Percentiles rank a stretch among this genome's conserved stretches.
phyloP scores from a whole-genome alignment of 192 early-diverging fungal species.

The Coemansia sp. region DNA sequence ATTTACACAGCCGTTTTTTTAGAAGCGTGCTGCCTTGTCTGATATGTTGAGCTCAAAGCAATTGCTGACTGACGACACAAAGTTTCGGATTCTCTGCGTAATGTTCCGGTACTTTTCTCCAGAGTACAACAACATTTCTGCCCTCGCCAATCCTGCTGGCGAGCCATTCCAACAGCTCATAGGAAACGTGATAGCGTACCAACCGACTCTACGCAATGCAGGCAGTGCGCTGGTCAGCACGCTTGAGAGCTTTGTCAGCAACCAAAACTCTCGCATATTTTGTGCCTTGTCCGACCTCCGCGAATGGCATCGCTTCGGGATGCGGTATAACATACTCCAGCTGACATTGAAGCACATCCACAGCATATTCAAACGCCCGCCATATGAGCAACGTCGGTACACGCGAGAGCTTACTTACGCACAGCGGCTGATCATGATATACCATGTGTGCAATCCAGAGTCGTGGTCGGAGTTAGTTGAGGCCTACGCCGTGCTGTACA shows the following conservation, averaged over 20 bases:
- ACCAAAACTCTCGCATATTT: constrained; percentile 46
- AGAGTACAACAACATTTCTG: constrained; percentile 25
- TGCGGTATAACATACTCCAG: constrained; percentile 19
- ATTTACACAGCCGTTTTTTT: not conserved
- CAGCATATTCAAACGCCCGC: constrained; percentile 44
- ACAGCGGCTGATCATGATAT: constrained; percentile 33
- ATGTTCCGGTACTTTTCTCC: constrained; percentile 38
- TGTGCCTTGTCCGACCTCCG: constrained; percentile 26
- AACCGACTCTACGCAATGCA: constrained; percentile 14
- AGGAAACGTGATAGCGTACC: constrained; percentile 8
- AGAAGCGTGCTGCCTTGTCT: not conserved
- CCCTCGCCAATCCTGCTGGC: constrained; percentile 20
- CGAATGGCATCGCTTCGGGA: constrained; percentile 22
- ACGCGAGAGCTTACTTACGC: constrained; percentile 39
- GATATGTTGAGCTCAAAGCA: constrained; percentile 15
- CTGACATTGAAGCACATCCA: constrained; percentile 35
- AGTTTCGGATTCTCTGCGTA: constrained; percentile 30
- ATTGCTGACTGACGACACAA: constrained; percentile 22
- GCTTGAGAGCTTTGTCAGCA: constrained; percentile 46
- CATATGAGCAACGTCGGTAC: constrained; percentile 31
- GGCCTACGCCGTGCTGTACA: constrained; percentile 25
- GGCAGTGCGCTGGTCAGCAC: constrained; percentile 6
- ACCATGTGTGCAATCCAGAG: constrained; percentile 16
- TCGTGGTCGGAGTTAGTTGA: constrained; percentile 21
- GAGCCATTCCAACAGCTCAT: constrained; percentile 9